phyloP scores from a whole-genome alignment of 306 rosid genomes.

The Spatholobus suberectus region DNA sequence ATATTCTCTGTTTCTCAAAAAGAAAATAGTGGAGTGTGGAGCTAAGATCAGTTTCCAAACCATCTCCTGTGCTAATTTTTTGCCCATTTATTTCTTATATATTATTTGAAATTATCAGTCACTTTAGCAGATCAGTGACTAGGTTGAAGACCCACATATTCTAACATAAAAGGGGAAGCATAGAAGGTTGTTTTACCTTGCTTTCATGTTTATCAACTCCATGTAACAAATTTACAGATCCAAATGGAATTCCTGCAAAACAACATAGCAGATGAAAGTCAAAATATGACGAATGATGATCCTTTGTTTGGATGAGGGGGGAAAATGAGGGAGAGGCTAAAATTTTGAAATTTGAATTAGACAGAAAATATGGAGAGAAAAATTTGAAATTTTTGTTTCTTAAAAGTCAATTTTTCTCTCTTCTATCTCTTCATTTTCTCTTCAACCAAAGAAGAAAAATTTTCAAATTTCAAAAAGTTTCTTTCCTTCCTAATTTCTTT shows the following conservation, averaged over 20 bases:
- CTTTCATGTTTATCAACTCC: conserved; percentile 99
- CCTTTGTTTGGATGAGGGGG: background rate
- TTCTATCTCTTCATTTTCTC: no score
- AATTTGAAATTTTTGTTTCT: background rate
- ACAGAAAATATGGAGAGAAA: background rate
- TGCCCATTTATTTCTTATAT: background rate
- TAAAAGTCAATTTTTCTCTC: background rate
- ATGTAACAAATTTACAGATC: conserved; percentile 91
- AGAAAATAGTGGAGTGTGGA: conserved; percentile 28
- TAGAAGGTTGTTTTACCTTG: conserved; percentile 69
- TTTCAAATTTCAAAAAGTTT: background rate
- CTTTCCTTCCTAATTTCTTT: background rate
- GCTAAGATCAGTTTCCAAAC: conserved; percentile 11
- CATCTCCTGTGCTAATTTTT: conserved; percentile 10
- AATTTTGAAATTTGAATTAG: background rate
- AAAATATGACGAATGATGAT: conserved; percentile 28
- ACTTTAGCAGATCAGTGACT: conserved; percentile 11
- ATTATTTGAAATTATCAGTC: conserved; percentile 28
- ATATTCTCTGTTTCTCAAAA: background rate
- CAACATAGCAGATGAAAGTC: conserved; percentile 26
- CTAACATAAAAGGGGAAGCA: conserved; percentile 47
- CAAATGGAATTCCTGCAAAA: conserved; percentile 93
- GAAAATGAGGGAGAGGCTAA: background rate
- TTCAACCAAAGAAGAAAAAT: background rate
- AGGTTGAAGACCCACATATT: conserved; percentile 22